Conservation (phyloP, 352 stramenopile genomes). For the Phytophthora cactorum region DNA sequence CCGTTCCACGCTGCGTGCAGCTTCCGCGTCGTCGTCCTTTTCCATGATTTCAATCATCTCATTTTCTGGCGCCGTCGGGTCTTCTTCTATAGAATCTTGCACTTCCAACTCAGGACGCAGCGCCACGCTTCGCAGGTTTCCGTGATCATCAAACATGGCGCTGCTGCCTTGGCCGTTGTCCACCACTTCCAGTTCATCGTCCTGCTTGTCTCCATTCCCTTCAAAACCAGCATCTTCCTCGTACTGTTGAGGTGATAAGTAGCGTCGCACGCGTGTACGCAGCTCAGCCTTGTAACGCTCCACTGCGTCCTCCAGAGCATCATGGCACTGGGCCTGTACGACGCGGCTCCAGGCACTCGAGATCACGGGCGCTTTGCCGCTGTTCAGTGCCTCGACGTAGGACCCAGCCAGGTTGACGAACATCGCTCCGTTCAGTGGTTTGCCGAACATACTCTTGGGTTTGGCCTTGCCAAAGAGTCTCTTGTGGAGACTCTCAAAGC, state of each 20-base stretch:
- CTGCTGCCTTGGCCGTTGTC: conserved; percentile 61
- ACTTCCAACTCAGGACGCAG: conserved; percentile 32
- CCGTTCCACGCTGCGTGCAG: conserved; percentile 47
- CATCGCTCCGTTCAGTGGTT: conserved; percentile 88
- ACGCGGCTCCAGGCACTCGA: conserved; percentile 91
- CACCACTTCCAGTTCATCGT: conserved; percentile 47
- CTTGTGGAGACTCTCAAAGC: conserved; percentile 74
- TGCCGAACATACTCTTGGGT: conserved; percentile 88
- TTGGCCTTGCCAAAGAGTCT: conserved; percentile 81
- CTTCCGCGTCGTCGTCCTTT: conserved; percentile 41
- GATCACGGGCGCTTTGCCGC: conserved; percentile 86
- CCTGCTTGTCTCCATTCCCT: conserved; percentile 16
- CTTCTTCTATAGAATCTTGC: conserved; percentile 30
- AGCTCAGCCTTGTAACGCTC: conserved; percentile 83
- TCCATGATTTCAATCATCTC: conserved; percentile 81
- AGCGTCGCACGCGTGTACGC: conserved; percentile 51
- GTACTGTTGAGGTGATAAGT: conserved; percentile 63
- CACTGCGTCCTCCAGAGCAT: conserved; percentile 79
- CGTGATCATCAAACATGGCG: conserved; percentile 80
- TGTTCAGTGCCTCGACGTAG: conserved; percentile 91
- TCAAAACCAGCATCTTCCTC: conserved; percentile 61
- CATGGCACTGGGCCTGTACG: conserved; percentile 83
- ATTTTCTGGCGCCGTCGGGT: conserved; percentile 49
- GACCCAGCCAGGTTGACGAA: conserved; percentile 81
- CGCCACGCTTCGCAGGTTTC: conserved; percentile 62